Conservation (phyloP, 306 rosid genomes). For the Canavalia ensiformis region DNA sequence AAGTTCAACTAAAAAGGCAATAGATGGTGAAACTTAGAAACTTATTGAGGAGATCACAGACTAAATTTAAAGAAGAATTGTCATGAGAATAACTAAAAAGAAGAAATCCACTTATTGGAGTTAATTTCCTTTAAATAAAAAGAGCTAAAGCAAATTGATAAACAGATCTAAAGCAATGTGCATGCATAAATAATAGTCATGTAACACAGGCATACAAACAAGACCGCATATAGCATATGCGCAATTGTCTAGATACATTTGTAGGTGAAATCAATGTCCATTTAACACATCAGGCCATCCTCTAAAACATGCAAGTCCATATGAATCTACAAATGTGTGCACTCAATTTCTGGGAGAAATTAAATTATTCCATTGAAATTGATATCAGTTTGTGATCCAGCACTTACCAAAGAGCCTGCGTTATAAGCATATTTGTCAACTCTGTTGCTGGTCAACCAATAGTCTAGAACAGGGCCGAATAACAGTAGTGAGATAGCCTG, state of each 20-base stretch:
- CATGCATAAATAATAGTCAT: not conserved
- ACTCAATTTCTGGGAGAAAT: conserved; percentile 20
- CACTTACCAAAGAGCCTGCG: conserved; percentile 64
- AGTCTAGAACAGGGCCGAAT: conserved; percentile 82
- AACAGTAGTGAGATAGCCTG: conserved; percentile 79
- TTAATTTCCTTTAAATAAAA: too few relatives aligned
- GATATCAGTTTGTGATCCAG: conserved; percentile 3
- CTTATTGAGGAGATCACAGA: not conserved
- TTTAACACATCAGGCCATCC: conserved; percentile 22
- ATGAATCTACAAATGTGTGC: not conserved
- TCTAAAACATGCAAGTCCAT: not conserved
- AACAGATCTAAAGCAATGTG: not conserved
- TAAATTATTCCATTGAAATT: conserved; percentile 3
- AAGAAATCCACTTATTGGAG: not conserved
- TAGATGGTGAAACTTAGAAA: not conserved
- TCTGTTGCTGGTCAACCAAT: conserved; percentile 83
- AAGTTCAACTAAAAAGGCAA: conserved; percentile 2
- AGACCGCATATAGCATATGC: not conserved
- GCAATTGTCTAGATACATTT: conserved; percentile 1
- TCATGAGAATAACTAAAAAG: not conserved
- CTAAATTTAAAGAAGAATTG: not conserved
- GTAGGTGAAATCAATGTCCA: conserved; percentile 8
- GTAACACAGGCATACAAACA: conserved; percentile 3
- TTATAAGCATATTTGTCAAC: conserved; percentile 67
- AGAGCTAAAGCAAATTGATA: not conserved